Conservation (phyloP, 371 early-diverging fungal genomes). For the Rhizopus delemar region DNA sequence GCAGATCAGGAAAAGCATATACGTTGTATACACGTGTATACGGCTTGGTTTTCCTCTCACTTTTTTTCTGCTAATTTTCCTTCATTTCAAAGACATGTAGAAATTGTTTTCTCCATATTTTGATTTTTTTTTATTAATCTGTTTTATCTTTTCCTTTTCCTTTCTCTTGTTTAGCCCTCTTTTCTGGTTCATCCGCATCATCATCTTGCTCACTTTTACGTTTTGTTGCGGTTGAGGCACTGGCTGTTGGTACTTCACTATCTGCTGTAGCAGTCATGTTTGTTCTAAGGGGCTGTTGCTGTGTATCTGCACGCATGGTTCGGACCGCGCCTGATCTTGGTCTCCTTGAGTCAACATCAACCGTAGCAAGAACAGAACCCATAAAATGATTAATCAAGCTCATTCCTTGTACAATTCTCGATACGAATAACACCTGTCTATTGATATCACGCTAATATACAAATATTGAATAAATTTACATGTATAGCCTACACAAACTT, state of each 20-base stretch:
- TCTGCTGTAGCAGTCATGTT: not conserved
- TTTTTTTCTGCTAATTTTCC: too few relatives aligned
- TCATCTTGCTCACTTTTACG: not conserved
- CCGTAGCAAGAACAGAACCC: slow-evolving; percentile 47
- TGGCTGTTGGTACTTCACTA: not conserved
- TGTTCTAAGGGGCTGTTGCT: not conserved
- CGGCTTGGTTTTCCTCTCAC: too few relatives aligned
- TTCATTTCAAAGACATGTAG: not conserved
- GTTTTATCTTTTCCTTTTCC: slow-evolving; percentile 5
- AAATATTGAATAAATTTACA: not conserved
- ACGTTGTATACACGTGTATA: too few relatives aligned
- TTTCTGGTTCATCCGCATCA: not conserved
- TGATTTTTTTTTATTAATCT: not conserved
- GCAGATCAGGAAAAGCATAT: too few relatives aligned
- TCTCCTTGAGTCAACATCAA: slow-evolving; percentile 24
- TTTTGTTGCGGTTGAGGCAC: not conserved
- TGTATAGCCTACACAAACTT: not conserved
- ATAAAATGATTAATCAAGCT: slow-evolving; percentile 49
- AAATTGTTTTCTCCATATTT: slow-evolving; percentile 1
- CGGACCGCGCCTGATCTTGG: not conserved
- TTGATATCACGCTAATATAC: slow-evolving; percentile 10
- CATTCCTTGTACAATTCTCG: slow-evolving; percentile 53
- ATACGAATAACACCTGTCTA: slow-evolving; percentile 26
- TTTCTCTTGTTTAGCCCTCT: not conserved
- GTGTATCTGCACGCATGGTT: not conserved